Percentiles rank a stretch among this genome's conserved stretches.
Evolutionary conservation across 2,329 filamentous ascomycete species (phyloP).

Genomic region (Colletotrichum zoysiae): DNA sequence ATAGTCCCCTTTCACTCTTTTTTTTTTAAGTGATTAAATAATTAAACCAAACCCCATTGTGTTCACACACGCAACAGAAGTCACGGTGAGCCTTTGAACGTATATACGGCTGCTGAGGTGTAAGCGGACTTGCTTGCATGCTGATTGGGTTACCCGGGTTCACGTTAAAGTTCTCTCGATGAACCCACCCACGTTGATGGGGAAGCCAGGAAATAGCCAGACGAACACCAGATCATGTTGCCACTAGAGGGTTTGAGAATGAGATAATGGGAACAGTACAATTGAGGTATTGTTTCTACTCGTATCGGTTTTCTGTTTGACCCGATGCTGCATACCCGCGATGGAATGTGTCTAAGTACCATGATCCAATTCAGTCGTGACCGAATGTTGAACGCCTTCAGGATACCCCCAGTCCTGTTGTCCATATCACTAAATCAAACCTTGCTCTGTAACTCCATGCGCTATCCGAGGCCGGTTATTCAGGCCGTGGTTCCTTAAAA

Average conservation of each 20-base stretch:
- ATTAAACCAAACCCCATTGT: neutral
- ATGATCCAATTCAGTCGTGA: slow-evolving; percentile 26
- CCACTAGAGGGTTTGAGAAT: too few relatives aligned
- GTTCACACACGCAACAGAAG: neutral
- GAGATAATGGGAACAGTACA: too few relatives aligned
- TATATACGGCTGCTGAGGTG: neutral
- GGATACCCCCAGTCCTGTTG: slow-evolving; percentile 7
- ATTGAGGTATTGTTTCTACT: slow-evolving; percentile 24
- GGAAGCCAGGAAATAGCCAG: neutral
- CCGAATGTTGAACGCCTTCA: slow-evolving; percentile 21
- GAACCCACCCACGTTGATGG: neutral
- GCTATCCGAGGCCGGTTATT: neutral
- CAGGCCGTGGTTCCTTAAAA: neutral
- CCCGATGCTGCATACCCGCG: slow-evolving; percentile 12
- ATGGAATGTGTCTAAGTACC: neutral
- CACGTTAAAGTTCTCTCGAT: neutral
- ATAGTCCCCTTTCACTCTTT: neutral
- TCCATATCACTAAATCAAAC: neutral
- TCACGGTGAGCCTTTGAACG: neutral
- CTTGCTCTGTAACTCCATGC: slow-evolving; percentile 21
- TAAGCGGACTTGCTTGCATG: slow-evolving; percentile 1
- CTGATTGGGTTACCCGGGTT: neutral
- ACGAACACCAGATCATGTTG: neutral
- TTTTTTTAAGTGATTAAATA: neutral
- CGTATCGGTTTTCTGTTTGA: slow-evolving; percentile 31